These are phyloP conservation scores for Zygoascus biomembranicola DNA, from an alignment of 805 yeast genomes.

Conservation along the genomic window DNA sequence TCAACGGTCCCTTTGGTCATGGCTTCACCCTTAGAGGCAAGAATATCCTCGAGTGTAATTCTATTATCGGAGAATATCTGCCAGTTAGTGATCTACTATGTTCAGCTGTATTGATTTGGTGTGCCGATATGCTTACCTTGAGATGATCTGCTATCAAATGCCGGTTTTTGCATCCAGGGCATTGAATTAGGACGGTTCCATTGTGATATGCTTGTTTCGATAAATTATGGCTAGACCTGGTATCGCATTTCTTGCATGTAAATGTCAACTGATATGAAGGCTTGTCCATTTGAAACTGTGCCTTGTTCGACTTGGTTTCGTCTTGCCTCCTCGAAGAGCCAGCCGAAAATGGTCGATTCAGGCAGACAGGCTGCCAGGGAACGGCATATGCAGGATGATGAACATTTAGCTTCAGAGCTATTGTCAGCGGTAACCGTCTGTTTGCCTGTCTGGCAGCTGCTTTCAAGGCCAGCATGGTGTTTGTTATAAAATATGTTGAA, in stretches of 20 bases:
- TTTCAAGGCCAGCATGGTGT: too few species aligned
- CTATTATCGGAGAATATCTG: constrained; percentile 67
- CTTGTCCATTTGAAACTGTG: constrained; percentile 25
- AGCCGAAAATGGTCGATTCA: not conserved
- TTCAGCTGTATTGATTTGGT: too few species aligned
- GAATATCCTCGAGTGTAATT: constrained; percentile 71
- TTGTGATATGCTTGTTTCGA: constrained; percentile 83
- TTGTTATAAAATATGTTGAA: too few species aligned
- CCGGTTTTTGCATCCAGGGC: constrained; percentile 84
- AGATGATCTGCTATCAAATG: constrained; percentile 88
- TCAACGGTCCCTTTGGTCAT: constrained; percentile 37
- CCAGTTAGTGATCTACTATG: not conserved
- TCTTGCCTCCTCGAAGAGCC: not conserved
- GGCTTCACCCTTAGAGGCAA: constrained; percentile 67
- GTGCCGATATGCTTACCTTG: constrained; percentile 35
- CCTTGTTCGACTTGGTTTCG: not conserved
- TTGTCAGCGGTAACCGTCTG: not conserved
- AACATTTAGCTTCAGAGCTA: too few species aligned
- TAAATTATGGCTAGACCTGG: constrained; percentile 80
- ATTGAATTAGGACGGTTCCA: constrained; percentile 83
- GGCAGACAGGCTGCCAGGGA: too few species aligned
- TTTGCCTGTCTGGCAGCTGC: not conserved
- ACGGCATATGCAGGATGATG: too few species aligned
- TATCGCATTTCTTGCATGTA: constrained; percentile 81
- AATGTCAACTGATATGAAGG: constrained; percentile 83